Percentiles rank a stretch among this genome's conserved stretches.
Conservation (phyloP, 305 asterid genomes). For the Stenogyne calaminthoides region DNA sequence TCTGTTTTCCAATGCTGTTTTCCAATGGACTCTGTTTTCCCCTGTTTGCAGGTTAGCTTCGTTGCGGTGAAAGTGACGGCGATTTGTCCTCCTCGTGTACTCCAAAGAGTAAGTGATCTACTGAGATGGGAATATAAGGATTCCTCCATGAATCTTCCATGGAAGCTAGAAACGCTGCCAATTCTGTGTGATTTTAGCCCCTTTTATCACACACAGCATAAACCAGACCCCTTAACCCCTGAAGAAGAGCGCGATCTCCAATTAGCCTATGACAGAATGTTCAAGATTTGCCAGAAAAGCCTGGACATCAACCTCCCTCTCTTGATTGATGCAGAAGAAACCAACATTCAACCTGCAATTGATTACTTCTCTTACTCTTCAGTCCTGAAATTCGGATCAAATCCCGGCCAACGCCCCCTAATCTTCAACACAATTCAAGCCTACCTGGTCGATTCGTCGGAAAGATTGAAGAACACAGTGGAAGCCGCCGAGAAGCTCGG, state of each 20-base stretch:
- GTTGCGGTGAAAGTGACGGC: slow-evolving; percentile 89
- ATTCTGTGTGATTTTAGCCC: slow-evolving; percentile 67
- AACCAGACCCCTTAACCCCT: slow-evolving; percentile 53
- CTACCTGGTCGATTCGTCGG: slow-evolving; percentile 48
- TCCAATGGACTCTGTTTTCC: no score
- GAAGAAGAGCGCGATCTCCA: slow-evolving; percentile 63
- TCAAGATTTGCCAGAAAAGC: slow-evolving; percentile 50
- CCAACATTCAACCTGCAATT: slow-evolving; percentile 75
- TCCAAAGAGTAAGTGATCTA: slow-evolving; percentile 72
- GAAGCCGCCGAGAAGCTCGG: slow-evolving; percentile 54
- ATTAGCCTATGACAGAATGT: slow-evolving; percentile 50
- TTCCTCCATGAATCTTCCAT: slow-evolving; percentile 59
- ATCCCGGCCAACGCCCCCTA: slow-evolving; percentile 44
- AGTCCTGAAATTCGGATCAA: slow-evolving; percentile 37
- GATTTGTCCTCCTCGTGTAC: slow-evolving; percentile 56
- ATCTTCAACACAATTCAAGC: slow-evolving; percentile 77
- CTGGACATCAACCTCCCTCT: slow-evolving; percentile 46
- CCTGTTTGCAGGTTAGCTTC: slow-evolving; percentile 87
- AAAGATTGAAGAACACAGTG: neutral
- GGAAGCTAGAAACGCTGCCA: slow-evolving; percentile 69
- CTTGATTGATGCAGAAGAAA: slow-evolving; percentile 89
- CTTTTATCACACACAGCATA: slow-evolving; percentile 58
- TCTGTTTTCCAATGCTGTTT: neutral
- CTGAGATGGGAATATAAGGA: slow-evolving; percentile 70
- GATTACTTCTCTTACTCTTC: slow-evolving; percentile 76